Conservation (phyloP, 371 early-diverging fungal genomes). For the Smittium culicis region DNA sequence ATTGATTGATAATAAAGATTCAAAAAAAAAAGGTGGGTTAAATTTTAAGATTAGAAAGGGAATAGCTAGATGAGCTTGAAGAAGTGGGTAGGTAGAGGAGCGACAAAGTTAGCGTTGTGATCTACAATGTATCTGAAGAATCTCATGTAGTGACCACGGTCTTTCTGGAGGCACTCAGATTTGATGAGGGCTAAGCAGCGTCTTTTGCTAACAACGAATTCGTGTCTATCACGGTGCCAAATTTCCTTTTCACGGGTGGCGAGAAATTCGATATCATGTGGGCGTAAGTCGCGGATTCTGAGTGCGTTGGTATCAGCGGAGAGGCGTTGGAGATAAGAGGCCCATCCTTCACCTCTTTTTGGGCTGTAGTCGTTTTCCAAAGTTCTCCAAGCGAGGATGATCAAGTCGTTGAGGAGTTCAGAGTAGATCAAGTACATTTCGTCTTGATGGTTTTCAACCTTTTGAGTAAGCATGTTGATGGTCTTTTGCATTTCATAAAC, state of each 20-base stretch:
- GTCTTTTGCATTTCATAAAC: background rate
- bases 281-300: background rate
- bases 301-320: background rate
- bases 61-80: too few species aligned
- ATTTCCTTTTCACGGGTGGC: constrained; percentile 1
- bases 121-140: constrained; percentile 4
- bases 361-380: constrained; percentile 8
- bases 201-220: constrained; percentile 6
- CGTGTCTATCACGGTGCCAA: constrained; percentile 2
- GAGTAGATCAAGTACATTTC: background rate
- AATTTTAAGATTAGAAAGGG: too few species aligned
- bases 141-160: constrained; percentile 2
- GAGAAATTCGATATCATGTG: background rate
- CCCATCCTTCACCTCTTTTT: constrained; percentile 9
- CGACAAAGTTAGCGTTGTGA: background rate
- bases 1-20: too few species aligned
- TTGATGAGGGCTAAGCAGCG: background rate
- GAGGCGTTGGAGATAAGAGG: background rate
- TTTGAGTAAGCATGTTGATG: background rate
- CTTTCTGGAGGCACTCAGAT: background rate
- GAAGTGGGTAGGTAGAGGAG: background rate
- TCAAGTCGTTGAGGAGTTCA: background rate
- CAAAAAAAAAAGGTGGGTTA: too few species aligned
- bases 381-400: constrained; percentile 3
- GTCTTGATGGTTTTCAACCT: background rate